phyloP scores from a whole-genome alignment of 1,284 basidiomycete genomes.

The Sphaerobolus stellatus region DNA sequence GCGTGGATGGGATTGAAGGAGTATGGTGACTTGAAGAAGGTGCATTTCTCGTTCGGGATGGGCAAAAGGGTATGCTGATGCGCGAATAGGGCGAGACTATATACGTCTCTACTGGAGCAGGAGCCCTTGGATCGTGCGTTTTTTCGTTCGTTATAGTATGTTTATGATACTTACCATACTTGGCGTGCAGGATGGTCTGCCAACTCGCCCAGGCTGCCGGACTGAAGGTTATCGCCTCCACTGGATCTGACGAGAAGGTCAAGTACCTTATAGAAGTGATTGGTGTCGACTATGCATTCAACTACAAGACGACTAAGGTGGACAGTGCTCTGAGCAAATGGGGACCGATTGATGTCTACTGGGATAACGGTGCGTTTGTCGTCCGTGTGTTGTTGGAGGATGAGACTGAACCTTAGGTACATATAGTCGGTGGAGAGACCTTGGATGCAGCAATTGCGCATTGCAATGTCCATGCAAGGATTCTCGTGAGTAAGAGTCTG shows the following conservation, averaged over 20 bases:
- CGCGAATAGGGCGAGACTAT: constrained; percentile 13
- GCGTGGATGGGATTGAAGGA: constrained; percentile 27
- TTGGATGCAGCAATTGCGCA: background rate
- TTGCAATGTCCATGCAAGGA: background rate
- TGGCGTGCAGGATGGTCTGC: constrained; percentile 20
- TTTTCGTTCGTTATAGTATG: too few species aligned
- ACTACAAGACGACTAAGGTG: constrained; percentile 19
- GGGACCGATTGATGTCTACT: constrained; percentile 22
- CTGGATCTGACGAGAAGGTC: constrained; percentile 27
- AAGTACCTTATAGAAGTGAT: constrained; percentile 26
- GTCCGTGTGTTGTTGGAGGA: background rate
- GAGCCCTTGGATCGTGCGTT: constrained; percentile 23
- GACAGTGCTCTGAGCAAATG: constrained; percentile 21
- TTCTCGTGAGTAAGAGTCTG: background rate
- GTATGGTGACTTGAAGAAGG: constrained; percentile 5
- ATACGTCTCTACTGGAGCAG: constrained; percentile 22
- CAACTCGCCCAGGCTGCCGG: constrained; percentile 27
- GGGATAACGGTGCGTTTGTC: constrained; percentile 1
- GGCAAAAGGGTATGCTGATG: background rate
- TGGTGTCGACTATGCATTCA: constrained; percentile 28
- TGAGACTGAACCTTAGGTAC: background rate
- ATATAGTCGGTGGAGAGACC: background rate
- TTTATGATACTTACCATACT: too few species aligned
- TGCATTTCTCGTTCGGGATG: background rate
- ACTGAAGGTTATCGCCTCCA: constrained; percentile 26